These are phyloP conservation scores for Citrus medica DNA, from an alignment of 345 rosid species.

Conservation along the genomic window DNA sequence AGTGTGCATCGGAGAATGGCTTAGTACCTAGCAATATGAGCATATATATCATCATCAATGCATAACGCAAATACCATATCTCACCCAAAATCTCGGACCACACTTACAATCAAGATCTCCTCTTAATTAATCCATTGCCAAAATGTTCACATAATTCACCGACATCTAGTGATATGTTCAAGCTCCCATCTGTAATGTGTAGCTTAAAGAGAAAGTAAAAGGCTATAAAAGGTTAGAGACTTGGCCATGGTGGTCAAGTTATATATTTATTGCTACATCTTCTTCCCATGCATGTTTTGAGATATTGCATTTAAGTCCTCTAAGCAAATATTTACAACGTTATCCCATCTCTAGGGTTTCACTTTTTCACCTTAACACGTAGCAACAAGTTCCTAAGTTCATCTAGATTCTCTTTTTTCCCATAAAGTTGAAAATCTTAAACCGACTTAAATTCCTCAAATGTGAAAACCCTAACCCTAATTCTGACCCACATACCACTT, in stretches of 20 bases:
- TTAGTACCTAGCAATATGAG: too few relatives aligned
- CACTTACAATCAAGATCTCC: constrained; percentile 5
- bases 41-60: neutral
- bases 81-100: constrained; percentile 13
- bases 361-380: neutral
- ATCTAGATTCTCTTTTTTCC: constrained; percentile 11
- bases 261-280: neutral
- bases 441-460: constrained; percentile 5
- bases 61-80: constrained; percentile 11
- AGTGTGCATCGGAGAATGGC: too few relatives aligned
- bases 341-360: constrained; percentile 13
- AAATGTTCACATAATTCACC: constrained; percentile 1
- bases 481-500: neutral
- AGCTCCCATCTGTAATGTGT: neutral
- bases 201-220: constrained; percentile 16
- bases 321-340: neutral
- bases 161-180: constrained; percentile 9
- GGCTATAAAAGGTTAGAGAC: neutral
- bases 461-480: constrained; percentile 51
- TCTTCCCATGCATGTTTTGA: constrained; percentile 11
- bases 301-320: constrained; percentile 2
- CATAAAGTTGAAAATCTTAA: constrained; percentile 4
- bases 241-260: neutral
- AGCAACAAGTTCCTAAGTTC: constrained; percentile 15
- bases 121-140: constrained; percentile 6